Evolutionary conservation across 805 yeast genomes (phyloP), one percentile per base, ranked within the genome.

Genomic region (Cyberlindnera americana): DNA sequence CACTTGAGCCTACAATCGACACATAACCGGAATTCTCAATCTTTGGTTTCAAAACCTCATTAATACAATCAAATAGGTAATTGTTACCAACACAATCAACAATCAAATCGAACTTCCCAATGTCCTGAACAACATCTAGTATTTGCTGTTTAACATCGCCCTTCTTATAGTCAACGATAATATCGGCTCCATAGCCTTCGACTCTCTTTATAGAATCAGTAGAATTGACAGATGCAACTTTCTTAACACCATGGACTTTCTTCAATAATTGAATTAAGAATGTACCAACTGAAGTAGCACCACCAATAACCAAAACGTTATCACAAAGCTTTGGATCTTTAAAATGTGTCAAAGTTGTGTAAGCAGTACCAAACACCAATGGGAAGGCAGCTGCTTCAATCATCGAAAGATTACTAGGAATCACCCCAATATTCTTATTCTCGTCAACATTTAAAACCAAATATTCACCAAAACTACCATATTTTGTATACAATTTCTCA

Each of bases 241-340:
- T 69, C 19, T 62, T 61, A 8, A 77, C 75, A 3, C 68, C 60
- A 38, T 65, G 65, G 33, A 61, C 55, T 25, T 69, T 57, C 56
- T 74, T 79, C 9, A 81, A 76, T 25, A 83, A 57, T 56, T 80
- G 85, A 24, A 77, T 64, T 5, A 72, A 66, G 43, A 66, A 69
- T 21, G 69, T 54, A 15, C 90, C 89, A 13, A 82, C 89, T 11
- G 81, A 63, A 1, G 93, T 78, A 7, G 83, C 80, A 18, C 83
- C 91, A 28, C 95, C 95, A 33, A 83, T 64, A 15, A 86, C 69
- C 35, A 83, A 65, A 4, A 83, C 73, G 41, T 69, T 72, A 5
- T 77, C 64, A 13, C 64, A 60, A 10, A 65, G 64, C 26, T 62
- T 65, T 16, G 73, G 60, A 25, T 61, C 57, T 38, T 67, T 65